phyloP scores from a whole-genome alignment of 306 rosid genomes.

The Cucurbita argyrosperma region DNA sequence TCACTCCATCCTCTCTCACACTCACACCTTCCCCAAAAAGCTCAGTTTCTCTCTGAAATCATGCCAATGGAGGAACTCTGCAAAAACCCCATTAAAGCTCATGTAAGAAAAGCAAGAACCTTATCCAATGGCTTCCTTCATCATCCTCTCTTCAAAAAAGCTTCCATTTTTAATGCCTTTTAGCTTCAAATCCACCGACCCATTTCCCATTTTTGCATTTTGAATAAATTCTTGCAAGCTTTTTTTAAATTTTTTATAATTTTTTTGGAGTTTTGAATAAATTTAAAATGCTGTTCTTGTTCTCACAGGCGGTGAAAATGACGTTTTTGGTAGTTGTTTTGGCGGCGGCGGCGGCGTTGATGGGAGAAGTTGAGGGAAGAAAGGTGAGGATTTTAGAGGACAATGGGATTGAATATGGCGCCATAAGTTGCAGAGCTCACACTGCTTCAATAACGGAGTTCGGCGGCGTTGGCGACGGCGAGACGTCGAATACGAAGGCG shows the following conservation, averaged over 20 bases:
- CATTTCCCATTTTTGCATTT: not conserved
- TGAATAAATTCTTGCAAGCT: not conserved
- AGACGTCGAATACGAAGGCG: constrained; percentile 33
- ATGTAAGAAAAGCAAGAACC: constrained; percentile 5
- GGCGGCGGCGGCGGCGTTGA: not conserved
- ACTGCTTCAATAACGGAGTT: constrained; percentile 28
- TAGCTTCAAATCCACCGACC: not conserved
- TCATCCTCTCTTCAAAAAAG: not conserved
- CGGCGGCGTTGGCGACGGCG: constrained; percentile 47
- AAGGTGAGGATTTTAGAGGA: not conserved
- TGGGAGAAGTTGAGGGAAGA: constrained; percentile 10
- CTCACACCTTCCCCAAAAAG: not conserved
- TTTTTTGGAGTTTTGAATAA: not conserved
- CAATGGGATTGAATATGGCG: constrained; percentile 16
- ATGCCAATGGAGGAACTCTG: not conserved
- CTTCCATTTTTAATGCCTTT: not conserved
- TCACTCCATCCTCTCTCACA: not conserved
- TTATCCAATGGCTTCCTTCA: not conserved
- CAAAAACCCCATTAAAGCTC: constrained; percentile 3
- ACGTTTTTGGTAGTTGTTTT: not conserved
- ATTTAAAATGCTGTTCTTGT: not conserved
- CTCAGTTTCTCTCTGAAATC: not conserved
- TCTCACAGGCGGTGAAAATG: constrained; percentile 13
- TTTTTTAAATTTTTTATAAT: not conserved
- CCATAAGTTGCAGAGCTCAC: constrained; percentile 33